These are phyloP conservation scores for Globomyces pollinis-pini DNA, from an alignment of 192 early-diverging fungal genomes.

Conservation along the genomic window DNA sequence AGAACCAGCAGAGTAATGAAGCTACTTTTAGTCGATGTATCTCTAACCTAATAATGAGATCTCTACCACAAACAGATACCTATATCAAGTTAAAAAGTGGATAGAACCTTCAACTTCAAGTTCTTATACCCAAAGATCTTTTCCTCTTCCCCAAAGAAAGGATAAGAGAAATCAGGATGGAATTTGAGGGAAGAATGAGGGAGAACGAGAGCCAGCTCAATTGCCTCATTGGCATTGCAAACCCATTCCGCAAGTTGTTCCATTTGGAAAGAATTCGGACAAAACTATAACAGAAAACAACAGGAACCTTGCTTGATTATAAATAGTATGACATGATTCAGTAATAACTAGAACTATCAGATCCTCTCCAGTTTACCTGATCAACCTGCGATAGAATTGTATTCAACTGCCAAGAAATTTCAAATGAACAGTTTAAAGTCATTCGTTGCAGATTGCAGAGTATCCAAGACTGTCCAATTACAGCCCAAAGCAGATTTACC, in stretches of 20 bases:
- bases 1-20: slow-evolving; percentile 73
- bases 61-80: background rate
- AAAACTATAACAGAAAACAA: no score
- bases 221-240: background rate
- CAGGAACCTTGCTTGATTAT: no score
- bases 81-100: background rate
- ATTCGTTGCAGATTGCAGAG: no score
- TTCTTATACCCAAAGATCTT: slow-evolving; percentile 85
- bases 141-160: slow-evolving; percentile 82
- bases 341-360: no score
- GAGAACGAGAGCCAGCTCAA: background rate
- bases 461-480: no score
- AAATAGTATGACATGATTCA: no score
- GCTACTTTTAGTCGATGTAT: slow-evolving; percentile 27
- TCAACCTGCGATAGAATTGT: no score
- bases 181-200: slow-evolving; percentile 31
- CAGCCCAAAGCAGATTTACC: no score
- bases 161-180: slow-evolving; percentile 80
- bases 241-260: background rate
- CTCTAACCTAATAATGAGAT: background rate
- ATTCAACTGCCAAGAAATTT: no score
- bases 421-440: no score
- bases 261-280: no score
- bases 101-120: slow-evolving; percentile 53
- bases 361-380: no score